These are phyloP conservation scores for Krasilnikovozyma curviuscula DNA, from an alignment of 768 basidiomycete species.

Conservation along the genomic window DNA sequence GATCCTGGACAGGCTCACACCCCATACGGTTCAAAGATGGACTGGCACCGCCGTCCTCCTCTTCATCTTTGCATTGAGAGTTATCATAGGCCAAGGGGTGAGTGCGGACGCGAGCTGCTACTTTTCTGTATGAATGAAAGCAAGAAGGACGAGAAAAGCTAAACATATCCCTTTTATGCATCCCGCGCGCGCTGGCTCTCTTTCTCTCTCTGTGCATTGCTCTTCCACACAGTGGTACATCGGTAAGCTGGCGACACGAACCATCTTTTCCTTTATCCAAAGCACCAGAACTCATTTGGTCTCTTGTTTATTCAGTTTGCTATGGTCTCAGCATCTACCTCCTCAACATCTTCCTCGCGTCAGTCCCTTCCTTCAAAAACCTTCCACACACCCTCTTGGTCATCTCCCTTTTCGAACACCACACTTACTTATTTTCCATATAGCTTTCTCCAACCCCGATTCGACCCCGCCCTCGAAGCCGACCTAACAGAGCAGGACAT, in stretches of 20 bases:
- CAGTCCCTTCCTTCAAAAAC: no score
- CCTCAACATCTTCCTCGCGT: slow-evolving; percentile 86
- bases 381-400: no score
- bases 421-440: no score
- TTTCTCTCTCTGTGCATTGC: slow-evolving; percentile 10
- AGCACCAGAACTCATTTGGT: not conserved
- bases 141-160: not conserved
- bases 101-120: slow-evolving; percentile 25
- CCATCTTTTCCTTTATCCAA: not conserved
- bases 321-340: slow-evolving; percentile 78
- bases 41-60: slow-evolving; percentile 50
- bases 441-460: slow-evolving; percentile 92
- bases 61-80: slow-evolving; percentile 58
- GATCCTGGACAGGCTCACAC: slow-evolving; percentile 77
- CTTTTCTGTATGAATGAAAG: not conserved
- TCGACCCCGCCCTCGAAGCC: slow-evolving; percentile 86
- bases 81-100: slow-evolving; percentile 75
- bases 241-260: slow-evolving; percentile 36
- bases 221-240: slow-evolving; percentile 59
- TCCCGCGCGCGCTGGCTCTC: slow-evolving; percentile 6
- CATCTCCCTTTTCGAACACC: no score
- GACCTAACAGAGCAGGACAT: slow-evolving; percentile 87
- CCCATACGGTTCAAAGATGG: slow-evolving; percentile 79
- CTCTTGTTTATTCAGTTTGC: slow-evolving; percentile 48
- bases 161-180: slow-evolving; percentile 1